Evolutionary conservation across 208 protist species (phyloP).

Genomic region (Polymyxa betae): DNA sequence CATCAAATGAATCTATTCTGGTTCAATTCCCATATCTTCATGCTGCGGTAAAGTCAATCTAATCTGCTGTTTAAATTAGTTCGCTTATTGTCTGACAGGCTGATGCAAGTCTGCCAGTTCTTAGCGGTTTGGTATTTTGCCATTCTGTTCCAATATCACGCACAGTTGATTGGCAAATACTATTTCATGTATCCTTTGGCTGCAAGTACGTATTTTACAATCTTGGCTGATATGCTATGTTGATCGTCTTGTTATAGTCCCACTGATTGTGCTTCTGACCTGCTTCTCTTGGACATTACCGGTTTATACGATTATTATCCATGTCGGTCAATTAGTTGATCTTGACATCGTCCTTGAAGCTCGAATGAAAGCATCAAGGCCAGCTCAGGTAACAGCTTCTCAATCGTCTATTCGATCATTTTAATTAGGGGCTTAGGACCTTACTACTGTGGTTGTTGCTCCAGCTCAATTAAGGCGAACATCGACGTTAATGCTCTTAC

Average conservation of each 20-base stretch:
- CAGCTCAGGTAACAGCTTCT: background rate
- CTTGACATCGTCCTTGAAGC: conserved; percentile 49
- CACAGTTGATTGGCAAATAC: background rate
- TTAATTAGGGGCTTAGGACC: background rate
- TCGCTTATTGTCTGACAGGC: background rate
- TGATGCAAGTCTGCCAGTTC: conserved; percentile 34
- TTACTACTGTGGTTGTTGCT: background rate
- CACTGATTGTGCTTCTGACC: background rate
- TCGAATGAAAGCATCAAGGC: background rate
- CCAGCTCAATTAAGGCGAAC: conserved; percentile 8
- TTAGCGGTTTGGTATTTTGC: conserved; percentile 29
- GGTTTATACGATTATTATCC: conserved; percentile 42
- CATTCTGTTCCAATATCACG: background rate
- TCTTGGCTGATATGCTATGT: background rate
- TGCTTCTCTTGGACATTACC: conserved; percentile 10
- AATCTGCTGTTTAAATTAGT: background rate
- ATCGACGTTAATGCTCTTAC: conserved; percentile 7
- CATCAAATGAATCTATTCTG: conserved; percentile 33
- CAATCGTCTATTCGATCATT: background rate
- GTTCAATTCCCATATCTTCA: conserved; percentile 50
- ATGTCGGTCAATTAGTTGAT: conserved; percentile 48
- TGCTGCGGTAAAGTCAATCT: background rate
- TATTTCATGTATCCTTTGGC: background rate
- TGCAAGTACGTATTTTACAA: background rate
- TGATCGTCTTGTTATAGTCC: background rate